Percentiles rank a stretch among this genome's conserved stretches.
phyloP scores from a whole-genome alignment of 2,329 filamentous ascomycete genomes.

The Neofusicoccum kwambonambiense region DNA sequence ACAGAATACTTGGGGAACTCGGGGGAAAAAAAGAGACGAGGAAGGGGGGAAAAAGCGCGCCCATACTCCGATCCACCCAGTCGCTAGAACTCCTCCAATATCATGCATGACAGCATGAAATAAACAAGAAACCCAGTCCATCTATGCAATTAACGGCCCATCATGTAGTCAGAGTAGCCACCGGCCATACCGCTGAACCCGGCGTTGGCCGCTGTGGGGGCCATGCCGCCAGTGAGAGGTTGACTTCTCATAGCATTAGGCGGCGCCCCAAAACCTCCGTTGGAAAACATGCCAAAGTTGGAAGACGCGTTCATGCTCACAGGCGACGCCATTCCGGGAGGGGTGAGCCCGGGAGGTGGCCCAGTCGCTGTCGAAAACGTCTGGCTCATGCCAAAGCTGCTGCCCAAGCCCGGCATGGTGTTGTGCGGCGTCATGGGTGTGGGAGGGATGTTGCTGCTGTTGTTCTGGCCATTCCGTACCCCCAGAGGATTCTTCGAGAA shows the following conservation, averaged over 20 bases:
- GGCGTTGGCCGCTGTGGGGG: conserved; percentile 30
- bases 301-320: conserved; percentile 30
- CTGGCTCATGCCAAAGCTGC: conserved; percentile 51
- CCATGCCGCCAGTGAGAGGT: conserved; percentile 33
- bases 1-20: conserved; percentile 33
- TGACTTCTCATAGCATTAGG: conserved; percentile 34
- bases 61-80: conserved; percentile 10
- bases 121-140: background rate
- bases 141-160: conserved; percentile 30
- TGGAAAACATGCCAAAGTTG: conserved; percentile 38
- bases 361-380: conserved; percentile 68
- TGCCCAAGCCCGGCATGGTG: conserved; percentile 58
- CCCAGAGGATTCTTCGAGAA: conserved; percentile 98
- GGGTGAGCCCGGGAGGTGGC: conserved; percentile 80
- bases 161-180: conserved; percentile 40
- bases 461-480: conserved; percentile 74
- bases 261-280: conserved; percentile 36
- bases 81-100: conserved; percentile 15
- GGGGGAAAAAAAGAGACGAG: conserved; percentile 28
- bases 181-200: conserved; percentile 31
- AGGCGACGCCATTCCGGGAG: conserved; percentile 62
- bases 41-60: conserved; percentile 22
- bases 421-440: conserved; percentile 49
- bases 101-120: conserved; percentile 8
- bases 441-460: conserved; percentile 52